phyloP scores from a whole-genome alignment of 2,329 filamentous ascomycete genomes.

The Diaporthe citrichinensis region DNA sequence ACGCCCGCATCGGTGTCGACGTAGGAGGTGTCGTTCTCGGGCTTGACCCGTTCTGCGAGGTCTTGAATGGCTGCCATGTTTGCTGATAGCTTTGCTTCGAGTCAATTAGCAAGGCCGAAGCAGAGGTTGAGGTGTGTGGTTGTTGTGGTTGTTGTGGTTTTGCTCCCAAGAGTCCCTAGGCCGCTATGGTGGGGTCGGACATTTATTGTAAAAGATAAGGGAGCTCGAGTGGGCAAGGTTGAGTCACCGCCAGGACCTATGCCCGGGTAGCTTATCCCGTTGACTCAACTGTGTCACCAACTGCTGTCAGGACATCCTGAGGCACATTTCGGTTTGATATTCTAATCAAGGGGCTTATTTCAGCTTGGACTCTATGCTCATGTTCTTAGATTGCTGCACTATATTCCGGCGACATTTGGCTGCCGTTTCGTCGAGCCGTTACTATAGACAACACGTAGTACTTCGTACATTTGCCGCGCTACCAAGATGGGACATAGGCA shows the following conservation, averaged over 20 bases:
- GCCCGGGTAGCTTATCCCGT: constrained; percentile 14
- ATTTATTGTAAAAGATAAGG: constrained; percentile 40
- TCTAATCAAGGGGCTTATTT: neutral
- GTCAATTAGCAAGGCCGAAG: constrained; percentile 44
- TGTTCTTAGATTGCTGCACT: neutral
- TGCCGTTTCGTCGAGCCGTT: neutral
- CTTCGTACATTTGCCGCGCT: no score
- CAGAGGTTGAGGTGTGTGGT: neutral
- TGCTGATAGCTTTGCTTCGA: constrained; percentile 35
- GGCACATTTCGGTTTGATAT: constrained; percentile 26
- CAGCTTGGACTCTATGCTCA: neutral
- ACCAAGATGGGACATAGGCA: neutral
- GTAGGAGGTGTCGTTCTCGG: constrained; percentile 67
- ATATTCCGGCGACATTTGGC: neutral
- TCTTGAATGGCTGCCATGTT: constrained; percentile 63
- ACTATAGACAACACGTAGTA: neutral
- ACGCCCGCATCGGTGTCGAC: constrained; percentile 85
- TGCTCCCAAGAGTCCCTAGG: constrained; percentile 28
- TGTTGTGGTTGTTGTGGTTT: constrained; percentile 2
- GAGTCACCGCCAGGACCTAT: constrained; percentile 35
- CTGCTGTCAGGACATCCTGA: neutral
- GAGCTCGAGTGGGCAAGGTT: constrained; percentile 35
- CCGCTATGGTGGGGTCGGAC: constrained; percentile 42
- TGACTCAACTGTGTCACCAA: constrained; percentile 28
- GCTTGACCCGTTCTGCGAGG: constrained; percentile 65